Evolutionary conservation across 163 green algal genomes (phyloP).

Genomic region (Scenedesmus sp.): DNA sequence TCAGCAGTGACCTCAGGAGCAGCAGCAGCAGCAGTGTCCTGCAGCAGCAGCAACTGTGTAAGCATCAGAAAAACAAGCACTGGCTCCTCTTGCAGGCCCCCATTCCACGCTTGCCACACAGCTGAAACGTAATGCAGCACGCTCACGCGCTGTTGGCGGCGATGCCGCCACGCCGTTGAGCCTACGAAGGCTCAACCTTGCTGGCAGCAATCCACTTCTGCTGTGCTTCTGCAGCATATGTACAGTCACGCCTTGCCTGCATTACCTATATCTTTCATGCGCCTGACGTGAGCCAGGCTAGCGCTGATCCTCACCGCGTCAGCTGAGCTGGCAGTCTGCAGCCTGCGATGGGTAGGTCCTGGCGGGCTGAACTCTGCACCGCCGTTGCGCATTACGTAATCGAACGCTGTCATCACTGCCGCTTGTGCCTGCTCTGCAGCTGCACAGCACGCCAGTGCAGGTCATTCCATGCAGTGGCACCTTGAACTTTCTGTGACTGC

Average conservation of each 20-base stretch:
- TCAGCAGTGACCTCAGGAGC: neutral
- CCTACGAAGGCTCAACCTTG: neutral
- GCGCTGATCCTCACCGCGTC: neutral
- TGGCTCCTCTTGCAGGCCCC: neutral
- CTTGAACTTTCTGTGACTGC: neutral
- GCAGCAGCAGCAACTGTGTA: neutral
- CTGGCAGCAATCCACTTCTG: neutral
- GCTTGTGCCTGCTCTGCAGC: neutral
- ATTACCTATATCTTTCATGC: neutral
- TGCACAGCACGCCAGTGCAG: neutral
- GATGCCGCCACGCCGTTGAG: neutral
- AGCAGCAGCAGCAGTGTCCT: constrained; percentile 6
- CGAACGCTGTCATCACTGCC: constrained; percentile 37
- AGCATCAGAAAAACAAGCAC: neutral
- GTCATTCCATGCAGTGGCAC: neutral
- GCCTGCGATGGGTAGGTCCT: neutral
- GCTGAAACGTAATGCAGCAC: neutral
- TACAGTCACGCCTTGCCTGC: too few species aligned
- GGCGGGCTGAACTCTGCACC: constrained; percentile 35
- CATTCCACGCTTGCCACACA: neutral
- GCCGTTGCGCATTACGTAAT: constrained; percentile 51
- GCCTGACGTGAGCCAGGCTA: neutral
- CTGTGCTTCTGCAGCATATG: neutral
- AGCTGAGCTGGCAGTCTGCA: constrained; percentile 1
- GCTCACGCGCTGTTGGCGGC: neutral